Conservation (phyloP, 1,284 basidiomycete genomes). For the Ceratobasidium papillatum region DNA sequence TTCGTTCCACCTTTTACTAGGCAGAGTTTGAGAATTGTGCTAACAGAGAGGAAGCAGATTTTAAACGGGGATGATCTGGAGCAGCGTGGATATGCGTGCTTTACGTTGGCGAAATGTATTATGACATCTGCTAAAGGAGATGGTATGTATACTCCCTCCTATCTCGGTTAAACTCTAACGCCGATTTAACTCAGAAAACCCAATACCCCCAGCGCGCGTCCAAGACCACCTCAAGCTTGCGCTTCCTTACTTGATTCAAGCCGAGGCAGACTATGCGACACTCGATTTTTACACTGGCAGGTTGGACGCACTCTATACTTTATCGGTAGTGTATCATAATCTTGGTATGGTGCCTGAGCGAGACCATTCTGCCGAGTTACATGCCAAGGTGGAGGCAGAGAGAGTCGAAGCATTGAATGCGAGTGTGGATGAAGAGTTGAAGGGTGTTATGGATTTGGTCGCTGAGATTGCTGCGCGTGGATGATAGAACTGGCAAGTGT, state of each 20-base stretch:
- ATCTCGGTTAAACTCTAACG: not conserved
- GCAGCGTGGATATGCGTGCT: slow-evolving; percentile 75
- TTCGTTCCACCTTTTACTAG: slow-evolving; percentile 49
- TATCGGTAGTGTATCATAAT: slow-evolving; percentile 75
- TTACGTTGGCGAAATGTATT: slow-evolving; percentile 75
- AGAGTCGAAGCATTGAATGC: slow-evolving; percentile 56
- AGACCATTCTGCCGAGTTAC: slow-evolving; percentile 62
- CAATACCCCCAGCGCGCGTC: slow-evolving; percentile 25
- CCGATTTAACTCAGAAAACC: slow-evolving; percentile 8
- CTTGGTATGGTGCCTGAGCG: slow-evolving; percentile 64
- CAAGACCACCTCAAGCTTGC: slow-evolving; percentile 59
- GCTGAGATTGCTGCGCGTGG: slow-evolving; percentile 39
- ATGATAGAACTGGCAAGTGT: not conserved
- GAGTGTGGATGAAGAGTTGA: slow-evolving; percentile 62
- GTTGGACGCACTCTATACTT: slow-evolving; percentile 72
- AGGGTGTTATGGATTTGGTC: slow-evolving; percentile 66
- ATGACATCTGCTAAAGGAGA: slow-evolving; percentile 56
- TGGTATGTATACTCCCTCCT: slow-evolving; percentile 40
- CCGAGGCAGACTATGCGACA: slow-evolving; percentile 68
- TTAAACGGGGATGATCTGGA: slow-evolving; percentile 75
- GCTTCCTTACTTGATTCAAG: slow-evolving; percentile 65
- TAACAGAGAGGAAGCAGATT: slow-evolving; percentile 54
- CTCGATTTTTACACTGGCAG: slow-evolving; percentile 67
- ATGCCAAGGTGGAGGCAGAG: slow-evolving; percentile 58
- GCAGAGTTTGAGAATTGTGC: not conserved